These are phyloP conservation scores for Saccharomycopsis sp. DNA, from an alignment of 805 yeast genomes.

Conservation along the genomic window DNA sequence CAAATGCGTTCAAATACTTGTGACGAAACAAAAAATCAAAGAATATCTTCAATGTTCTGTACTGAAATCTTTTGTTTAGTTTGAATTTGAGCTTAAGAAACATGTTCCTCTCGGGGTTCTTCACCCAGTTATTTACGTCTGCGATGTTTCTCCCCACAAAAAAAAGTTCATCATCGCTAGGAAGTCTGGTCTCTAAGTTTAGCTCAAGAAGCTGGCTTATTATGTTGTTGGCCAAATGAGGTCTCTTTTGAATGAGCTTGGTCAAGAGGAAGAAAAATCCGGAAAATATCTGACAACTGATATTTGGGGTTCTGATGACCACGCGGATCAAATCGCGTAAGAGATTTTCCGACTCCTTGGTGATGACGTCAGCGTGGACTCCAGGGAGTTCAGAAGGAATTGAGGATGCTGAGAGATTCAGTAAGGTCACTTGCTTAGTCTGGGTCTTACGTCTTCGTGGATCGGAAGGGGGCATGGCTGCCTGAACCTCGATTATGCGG, in stretches of 20 bases:
- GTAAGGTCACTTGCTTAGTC: neutral
- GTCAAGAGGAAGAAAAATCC: constrained; percentile 11
- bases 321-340: constrained; percentile 5
- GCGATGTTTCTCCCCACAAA: neutral
- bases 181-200: constrained; percentile 7
- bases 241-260: constrained; percentile 14
- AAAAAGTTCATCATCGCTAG: constrained; percentile 10
- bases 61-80: constrained; percentile 8
- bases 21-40: constrained; percentile 16
- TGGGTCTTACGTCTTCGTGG: constrained; percentile 17
- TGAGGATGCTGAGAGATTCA: neutral
- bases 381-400: neutral
- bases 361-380: neutral
- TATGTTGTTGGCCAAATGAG: constrained; percentile 6
- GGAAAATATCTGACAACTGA: constrained; percentile 16
- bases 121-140: neutral
- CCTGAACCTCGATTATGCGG: constrained; percentile 10
- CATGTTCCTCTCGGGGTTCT: constrained; percentile 2
- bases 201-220: constrained; percentile 2
- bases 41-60: constrained; percentile 12
- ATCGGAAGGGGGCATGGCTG: constrained; percentile 9
- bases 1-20: constrained; percentile 7
- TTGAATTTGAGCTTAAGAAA: constrained; percentile 14
- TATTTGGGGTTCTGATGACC: neutral
- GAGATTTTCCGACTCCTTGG: constrained; percentile 9